phyloP scores from a whole-genome alignment of 2,329 filamentous ascomycete species.

The Penicillium sp. region DNA sequence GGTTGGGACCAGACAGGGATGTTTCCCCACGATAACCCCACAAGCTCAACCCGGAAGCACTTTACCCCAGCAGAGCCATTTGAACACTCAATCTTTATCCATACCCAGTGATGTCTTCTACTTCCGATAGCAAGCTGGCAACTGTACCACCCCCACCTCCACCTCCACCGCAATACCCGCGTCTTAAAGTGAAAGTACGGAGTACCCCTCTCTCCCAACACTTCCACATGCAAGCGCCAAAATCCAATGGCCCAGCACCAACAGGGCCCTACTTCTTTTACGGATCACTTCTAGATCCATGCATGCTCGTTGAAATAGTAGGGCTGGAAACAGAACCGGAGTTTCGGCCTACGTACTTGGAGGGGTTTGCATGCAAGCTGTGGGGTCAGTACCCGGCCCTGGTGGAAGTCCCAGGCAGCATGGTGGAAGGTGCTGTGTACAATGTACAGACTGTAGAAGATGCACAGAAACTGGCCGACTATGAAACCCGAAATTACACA shows the following conservation, averaged over 20 bases:
- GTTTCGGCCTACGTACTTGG: conserved; percentile 16
- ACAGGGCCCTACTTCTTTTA: conserved; percentile 32
- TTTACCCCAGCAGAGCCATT: not conserved
- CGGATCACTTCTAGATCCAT: conserved; percentile 27
- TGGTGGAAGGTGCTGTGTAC: conserved; percentile 17
- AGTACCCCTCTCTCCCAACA: conserved; percentile 1
- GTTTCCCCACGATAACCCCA: not conserved
- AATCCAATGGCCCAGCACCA: conserved; percentile 1
- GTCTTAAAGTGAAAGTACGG: conserved; percentile 7
- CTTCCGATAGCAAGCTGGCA: not conserved
- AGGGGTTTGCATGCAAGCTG: conserved; percentile 18
- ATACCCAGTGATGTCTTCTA: not conserved
- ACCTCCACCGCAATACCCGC: conserved; percentile 1
- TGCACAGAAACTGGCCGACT: conserved; percentile 11
- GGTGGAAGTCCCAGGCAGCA: conserved; percentile 1
- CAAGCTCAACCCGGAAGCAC: not conserved
- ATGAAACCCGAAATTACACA: conserved; percentile 15
- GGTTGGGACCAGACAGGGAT: not conserved
- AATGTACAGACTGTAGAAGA: conserved; percentile 10
- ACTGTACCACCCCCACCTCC: conserved; percentile 4
- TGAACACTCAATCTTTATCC: not conserved
- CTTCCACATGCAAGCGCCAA: not conserved
- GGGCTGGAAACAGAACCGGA: conserved; percentile 7
- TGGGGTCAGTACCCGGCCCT: conserved; percentile 23
- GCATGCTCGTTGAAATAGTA: conserved; percentile 18